Evolutionary conservation across 2,329 filamentous ascomycete genomes (phyloP).

Genomic region (Penicillium sp.): DNA sequence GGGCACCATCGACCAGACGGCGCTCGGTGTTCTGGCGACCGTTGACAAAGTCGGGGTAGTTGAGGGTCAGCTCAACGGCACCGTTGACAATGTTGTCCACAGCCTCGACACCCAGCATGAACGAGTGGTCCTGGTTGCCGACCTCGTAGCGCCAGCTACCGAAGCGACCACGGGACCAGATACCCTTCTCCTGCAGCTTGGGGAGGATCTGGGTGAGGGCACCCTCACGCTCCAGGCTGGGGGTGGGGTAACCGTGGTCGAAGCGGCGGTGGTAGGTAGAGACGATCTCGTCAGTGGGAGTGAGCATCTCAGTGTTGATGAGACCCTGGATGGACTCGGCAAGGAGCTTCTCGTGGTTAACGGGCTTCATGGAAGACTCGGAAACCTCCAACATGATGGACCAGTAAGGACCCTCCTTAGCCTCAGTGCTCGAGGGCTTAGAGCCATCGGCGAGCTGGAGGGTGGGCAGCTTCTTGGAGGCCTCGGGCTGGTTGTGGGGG

Average conservation of each 20-base stretch:
- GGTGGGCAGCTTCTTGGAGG: constrained; percentile 79
- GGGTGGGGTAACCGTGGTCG: constrained; percentile 97
- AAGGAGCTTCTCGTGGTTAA: constrained; percentile 80
- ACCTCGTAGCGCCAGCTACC: constrained; percentile 98
- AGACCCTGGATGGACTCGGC: constrained; percentile 93
- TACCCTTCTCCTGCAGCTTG: constrained; percentile 85
- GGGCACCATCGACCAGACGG: constrained; percentile 62
- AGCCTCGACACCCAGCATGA: constrained; percentile 95
- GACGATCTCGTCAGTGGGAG: constrained; percentile 87
- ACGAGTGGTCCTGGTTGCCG: constrained; percentile 96
- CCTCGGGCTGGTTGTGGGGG: constrained; percentile 90
- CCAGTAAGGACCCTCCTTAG: constrained; percentile 94
- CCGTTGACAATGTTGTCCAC: constrained; percentile 88
- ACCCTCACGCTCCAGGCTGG: constrained; percentile 89
- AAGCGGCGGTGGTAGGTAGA: constrained; percentile 98
- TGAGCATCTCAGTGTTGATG: constrained; percentile 96
- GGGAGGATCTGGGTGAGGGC: constrained; percentile 90
- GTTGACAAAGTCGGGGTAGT: constrained; percentile 97
- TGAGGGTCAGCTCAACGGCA: constrained; percentile 86
- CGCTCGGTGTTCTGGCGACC: constrained; percentile 63
- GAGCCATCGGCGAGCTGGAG: constrained; percentile 82
- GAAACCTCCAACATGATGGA: constrained; percentile 99
- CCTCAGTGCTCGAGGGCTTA: constrained; percentile 69
- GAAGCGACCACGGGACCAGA: constrained; percentile 94
- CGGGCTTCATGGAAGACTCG: constrained; percentile 92